Evolutionary conservation across 2,329 filamentous ascomycete species (phyloP).

Genomic region (Cordyceps tenuipes): DNA sequence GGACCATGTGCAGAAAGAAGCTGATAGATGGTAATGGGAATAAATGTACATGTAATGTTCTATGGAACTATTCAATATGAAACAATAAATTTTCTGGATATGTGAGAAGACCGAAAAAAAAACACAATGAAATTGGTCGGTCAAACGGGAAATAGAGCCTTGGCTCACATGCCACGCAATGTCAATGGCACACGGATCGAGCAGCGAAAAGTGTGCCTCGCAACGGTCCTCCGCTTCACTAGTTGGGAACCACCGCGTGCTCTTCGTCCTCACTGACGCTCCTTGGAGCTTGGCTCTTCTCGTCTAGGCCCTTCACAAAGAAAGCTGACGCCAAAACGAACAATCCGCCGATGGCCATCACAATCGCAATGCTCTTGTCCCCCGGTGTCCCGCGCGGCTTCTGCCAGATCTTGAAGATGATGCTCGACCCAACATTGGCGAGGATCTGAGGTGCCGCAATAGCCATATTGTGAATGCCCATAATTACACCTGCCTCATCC

Average conservation of each 20-base stretch:
- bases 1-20: not conserved
- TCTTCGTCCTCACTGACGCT: constrained; percentile 31
- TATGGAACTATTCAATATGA: not conserved
- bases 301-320: constrained; percentile 59
- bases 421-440: constrained; percentile 73
- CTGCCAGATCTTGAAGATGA: constrained; percentile 78
- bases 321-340: constrained; percentile 71
- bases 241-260: constrained; percentile 27
- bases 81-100: constrained; percentile 12
- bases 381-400: constrained; percentile 78
- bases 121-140: not conserved
- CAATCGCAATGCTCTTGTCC: constrained; percentile 80
- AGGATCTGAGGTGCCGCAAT: constrained; percentile 88
- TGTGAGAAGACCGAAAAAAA: not conserved
- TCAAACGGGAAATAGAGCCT: not conserved
- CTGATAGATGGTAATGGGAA: not conserved
- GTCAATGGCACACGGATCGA: not conserved
- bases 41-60: not conserved
- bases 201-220: not conserved
- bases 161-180: not conserved
- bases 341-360: constrained; percentile 73
- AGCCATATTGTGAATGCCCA: constrained; percentile 93
- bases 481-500: constrained; percentile 79
- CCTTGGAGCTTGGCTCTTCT: constrained; percentile 41
- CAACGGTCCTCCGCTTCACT: not conserved